Evolutionary conservation across 2,329 filamentous ascomycete species (phyloP).

Genomic region (Lojkania enalia): DNA sequence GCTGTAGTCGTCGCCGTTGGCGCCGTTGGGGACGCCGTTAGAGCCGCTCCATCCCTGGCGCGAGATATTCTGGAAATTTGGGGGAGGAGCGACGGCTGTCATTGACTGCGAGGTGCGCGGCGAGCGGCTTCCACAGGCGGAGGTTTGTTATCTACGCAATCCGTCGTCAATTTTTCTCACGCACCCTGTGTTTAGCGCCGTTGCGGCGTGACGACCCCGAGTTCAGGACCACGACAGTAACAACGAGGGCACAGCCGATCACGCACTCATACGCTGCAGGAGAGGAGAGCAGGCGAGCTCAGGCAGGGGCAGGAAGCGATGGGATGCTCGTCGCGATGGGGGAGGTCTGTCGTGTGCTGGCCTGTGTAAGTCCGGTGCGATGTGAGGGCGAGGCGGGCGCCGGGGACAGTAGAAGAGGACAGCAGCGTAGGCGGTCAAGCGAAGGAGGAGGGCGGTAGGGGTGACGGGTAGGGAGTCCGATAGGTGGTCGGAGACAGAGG

Average conservation of each 20-base stretch:
- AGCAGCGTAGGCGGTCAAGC: slow-evolving; percentile 11
- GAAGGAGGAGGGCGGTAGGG: slow-evolving; percentile 16
- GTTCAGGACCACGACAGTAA: slow-evolving; percentile 21
- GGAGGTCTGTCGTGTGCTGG: slow-evolving; percentile 41
- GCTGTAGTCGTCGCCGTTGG: slow-evolving; percentile 75
- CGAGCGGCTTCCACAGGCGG: slow-evolving; percentile 22
- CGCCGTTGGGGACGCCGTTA: slow-evolving; percentile 62
- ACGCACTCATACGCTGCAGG: slow-evolving; percentile 34
- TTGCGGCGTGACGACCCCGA: slow-evolving; percentile 32
- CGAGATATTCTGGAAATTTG: slow-evolving; percentile 64
- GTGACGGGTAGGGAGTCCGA: slow-evolving; percentile 20
- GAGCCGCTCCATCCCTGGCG: slow-evolving; percentile 64
- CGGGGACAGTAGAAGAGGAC: slow-evolving; percentile 6
- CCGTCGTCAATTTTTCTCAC: slow-evolving; percentile 30
- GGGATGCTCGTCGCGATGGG: slow-evolving; percentile 19
- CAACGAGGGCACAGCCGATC: slow-evolving; percentile 20
- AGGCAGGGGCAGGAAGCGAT: slow-evolving; percentile 10
- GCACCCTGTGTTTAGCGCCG: slow-evolving; percentile 34
- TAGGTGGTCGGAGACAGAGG: slow-evolving; percentile 25
- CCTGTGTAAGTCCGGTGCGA: slow-evolving; percentile 38
- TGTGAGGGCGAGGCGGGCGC: slow-evolving; percentile 25
- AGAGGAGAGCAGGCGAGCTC: slow-evolving; percentile 15
- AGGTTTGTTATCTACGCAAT: slow-evolving; percentile 21
- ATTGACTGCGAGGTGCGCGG: slow-evolving; percentile 47
- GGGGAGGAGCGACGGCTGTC: slow-evolving; percentile 69